Conservation (phyloP, 768 basidiomycete species). For the Gymnopilus dilepis region DNA sequence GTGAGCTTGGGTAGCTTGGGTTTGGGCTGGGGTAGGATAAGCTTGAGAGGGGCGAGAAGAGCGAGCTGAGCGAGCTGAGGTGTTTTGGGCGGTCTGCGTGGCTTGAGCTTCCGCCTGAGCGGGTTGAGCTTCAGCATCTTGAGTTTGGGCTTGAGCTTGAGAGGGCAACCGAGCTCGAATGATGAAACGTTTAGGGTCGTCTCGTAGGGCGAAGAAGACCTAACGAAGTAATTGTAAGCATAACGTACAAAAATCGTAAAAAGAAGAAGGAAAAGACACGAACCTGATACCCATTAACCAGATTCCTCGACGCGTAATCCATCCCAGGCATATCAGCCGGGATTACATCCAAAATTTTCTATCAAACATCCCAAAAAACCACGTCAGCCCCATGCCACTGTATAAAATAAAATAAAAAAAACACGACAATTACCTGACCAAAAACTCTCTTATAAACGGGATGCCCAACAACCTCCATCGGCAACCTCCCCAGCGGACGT, state of each 20-base stretch:
- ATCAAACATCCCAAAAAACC: not conserved
- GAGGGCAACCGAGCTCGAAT: slow-evolving; percentile 41
- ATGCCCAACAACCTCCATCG: slow-evolving; percentile 36
- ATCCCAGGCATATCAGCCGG: slow-evolving; percentile 39
- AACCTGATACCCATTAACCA: slow-evolving; percentile 23
- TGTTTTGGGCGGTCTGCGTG: too few species aligned
- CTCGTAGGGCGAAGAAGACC: slow-evolving; percentile 36
- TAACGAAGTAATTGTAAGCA: slow-evolving; percentile 12
- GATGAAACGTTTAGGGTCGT: slow-evolving; percentile 23
- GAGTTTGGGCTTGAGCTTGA: too few species aligned
- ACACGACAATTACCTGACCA: slow-evolving; percentile 40
- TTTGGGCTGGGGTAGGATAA: too few species aligned
- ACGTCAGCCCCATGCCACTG: not conserved
- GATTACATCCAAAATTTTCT: slow-evolving; percentile 40
- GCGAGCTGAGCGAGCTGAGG: too few species aligned
- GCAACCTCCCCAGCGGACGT: slow-evolving; percentile 44
- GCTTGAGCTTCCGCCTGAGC: too few species aligned
- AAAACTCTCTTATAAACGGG: slow-evolving; percentile 41
- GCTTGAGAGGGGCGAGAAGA: too few species aligned
- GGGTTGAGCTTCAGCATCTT: too few species aligned
- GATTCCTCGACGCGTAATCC: slow-evolving; percentile 35
- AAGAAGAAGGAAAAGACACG: slow-evolving; percentile 1
- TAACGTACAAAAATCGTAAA: not conserved
- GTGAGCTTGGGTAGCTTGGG: too few species aligned
- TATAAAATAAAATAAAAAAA: too few species aligned